These are phyloP conservation scores for Marasmius tenuissimus DNA, from an alignment of 1,284 basidiomycete species.

Conservation along the genomic window DNA sequence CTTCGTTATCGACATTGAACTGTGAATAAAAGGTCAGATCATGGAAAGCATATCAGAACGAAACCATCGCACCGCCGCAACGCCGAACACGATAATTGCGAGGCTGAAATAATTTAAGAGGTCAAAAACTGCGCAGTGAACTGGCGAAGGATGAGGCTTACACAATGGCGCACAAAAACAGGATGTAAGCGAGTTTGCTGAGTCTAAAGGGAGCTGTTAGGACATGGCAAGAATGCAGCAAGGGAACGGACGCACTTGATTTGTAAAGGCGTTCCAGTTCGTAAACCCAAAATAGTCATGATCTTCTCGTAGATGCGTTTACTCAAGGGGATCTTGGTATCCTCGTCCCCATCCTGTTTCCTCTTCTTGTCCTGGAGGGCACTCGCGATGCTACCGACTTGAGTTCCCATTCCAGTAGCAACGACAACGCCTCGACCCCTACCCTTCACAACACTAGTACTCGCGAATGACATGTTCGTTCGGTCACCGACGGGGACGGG, in stretches of 20 bases:
- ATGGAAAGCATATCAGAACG: not conserved
- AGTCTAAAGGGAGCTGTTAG: conserved; percentile 21
- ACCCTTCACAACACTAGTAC: conserved; percentile 66
- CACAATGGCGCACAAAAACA: conserved; percentile 5
- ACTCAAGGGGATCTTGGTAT: conserved; percentile 18
- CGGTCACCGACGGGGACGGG: conserved; percentile 53
- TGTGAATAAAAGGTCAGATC: conserved; percentile 11
- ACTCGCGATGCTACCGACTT: conserved; percentile 57
- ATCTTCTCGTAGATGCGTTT: conserved; percentile 21
- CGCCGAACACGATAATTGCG: conserved; percentile 58
- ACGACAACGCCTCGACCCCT: conserved; percentile 60
- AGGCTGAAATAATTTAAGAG: not conserved
- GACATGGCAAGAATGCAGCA: not conserved
- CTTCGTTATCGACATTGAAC: conserved; percentile 42
- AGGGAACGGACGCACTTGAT: conserved; percentile 37
- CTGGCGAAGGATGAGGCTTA: not conserved
- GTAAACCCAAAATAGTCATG: conserved; percentile 25
- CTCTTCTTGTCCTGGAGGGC: conserved; percentile 25
- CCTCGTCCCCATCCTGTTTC: conserved; percentile 1
- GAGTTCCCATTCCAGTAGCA: conserved; percentile 66
- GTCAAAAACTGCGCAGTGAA: not conserved
- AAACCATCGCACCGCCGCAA: conserved; percentile 28
- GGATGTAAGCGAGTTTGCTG: conserved; percentile 36
- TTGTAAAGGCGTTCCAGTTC: conserved; percentile 55
- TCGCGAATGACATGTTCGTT: conserved; percentile 55